A percentile compares a stretch with the other conserved stretches of the same genome.
Evolutionary conservation across 2,329 filamentous ascomycete genomes (phyloP).

Genomic region (Phymatotrichopsis omnivora): DNA sequence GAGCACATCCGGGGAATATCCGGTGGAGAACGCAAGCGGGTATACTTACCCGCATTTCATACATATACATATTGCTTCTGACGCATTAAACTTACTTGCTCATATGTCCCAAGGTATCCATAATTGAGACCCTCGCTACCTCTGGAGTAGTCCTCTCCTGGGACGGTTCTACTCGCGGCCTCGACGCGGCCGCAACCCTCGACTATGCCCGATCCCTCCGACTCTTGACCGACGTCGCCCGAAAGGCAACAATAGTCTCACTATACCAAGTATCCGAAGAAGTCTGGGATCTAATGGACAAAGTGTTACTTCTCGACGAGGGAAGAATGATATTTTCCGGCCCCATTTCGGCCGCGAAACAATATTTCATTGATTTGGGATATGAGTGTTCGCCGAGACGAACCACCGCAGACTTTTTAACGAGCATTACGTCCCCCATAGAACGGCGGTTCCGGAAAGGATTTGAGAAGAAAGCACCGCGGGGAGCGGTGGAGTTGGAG

Average conservation of each 20-base stretch:
- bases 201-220: slow-evolving; percentile 62
- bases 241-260: slow-evolving; percentile 54
- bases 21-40: slow-evolving; percentile 66
- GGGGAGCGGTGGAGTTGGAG: slow-evolving; percentile 61
- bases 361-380: slow-evolving; percentile 57
- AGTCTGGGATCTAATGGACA: slow-evolving; percentile 51
- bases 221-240: slow-evolving; percentile 52
- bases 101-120: neutral
- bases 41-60: too few relatives aligned
- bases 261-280: slow-evolving; percentile 53
- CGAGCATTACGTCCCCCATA: slow-evolving; percentile 53
- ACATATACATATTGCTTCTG: too few relatives aligned
- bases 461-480: slow-evolving; percentile 47
- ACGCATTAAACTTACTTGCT: neutral
- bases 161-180: slow-evolving; percentile 64
- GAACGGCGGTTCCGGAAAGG: slow-evolving; percentile 49
- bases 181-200: slow-evolving; percentile 63
- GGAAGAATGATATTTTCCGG: slow-evolving; percentile 68
- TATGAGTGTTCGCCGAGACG: slow-evolving; percentile 57
- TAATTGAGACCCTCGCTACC: slow-evolving; percentile 31
- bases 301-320: slow-evolving; percentile 63
- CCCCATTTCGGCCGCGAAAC: slow-evolving; percentile 47
- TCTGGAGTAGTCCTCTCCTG: slow-evolving; percentile 47
- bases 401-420: slow-evolving; percentile 63
- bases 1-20: slow-evolving; percentile 62